Evolutionary conservation across 805 yeast species (phyloP).

Genomic region (Ogataea pini): DNA sequence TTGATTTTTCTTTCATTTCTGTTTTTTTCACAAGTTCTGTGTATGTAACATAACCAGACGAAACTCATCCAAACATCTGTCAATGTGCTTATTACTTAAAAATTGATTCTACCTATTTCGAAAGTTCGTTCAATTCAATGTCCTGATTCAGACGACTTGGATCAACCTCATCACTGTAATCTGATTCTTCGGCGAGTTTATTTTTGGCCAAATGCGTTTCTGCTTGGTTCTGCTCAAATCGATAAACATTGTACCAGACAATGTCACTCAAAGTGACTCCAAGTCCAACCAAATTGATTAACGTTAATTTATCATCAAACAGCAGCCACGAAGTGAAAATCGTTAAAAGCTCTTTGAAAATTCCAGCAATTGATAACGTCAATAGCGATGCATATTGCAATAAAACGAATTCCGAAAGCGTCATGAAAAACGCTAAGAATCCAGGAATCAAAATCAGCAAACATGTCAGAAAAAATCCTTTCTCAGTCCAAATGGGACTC

Average conservation of each 20-base stretch:
- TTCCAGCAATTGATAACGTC: slow-evolving; percentile 88
- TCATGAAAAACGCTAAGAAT: slow-evolving; percentile 82
- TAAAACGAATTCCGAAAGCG: slow-evolving; percentile 81
- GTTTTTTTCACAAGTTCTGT: background rate
- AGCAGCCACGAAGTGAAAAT: slow-evolving; percentile 67
- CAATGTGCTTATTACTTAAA: too few species aligned
- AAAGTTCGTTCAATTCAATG: slow-evolving; percentile 20
- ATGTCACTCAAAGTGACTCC: slow-evolving; percentile 75
- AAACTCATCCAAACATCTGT: background rate
- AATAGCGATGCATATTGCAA: slow-evolving; percentile 80
- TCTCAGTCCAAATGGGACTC: slow-evolving; percentile 64
- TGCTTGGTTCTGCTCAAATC: slow-evolving; percentile 40
- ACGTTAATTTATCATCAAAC: slow-evolving; percentile 71
- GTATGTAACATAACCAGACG: background rate
- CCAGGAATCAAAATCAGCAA: slow-evolving; percentile 77
- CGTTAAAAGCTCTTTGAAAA: slow-evolving; percentile 88
- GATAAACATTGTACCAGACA: slow-evolving; percentile 74
- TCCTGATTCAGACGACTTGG: slow-evolving; percentile 8
- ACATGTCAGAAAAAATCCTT: slow-evolving; percentile 57
- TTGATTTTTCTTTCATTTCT: background rate
- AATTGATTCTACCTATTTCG: background rate
- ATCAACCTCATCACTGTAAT: slow-evolving; percentile 3
- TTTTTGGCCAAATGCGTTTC: slow-evolving; percentile 10
- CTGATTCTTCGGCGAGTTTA: slow-evolving; percentile 2
- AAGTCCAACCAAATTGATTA: slow-evolving; percentile 73